Conservation (phyloP, 169 alveolate genomes). For the Eimeria acervulina region DNA sequence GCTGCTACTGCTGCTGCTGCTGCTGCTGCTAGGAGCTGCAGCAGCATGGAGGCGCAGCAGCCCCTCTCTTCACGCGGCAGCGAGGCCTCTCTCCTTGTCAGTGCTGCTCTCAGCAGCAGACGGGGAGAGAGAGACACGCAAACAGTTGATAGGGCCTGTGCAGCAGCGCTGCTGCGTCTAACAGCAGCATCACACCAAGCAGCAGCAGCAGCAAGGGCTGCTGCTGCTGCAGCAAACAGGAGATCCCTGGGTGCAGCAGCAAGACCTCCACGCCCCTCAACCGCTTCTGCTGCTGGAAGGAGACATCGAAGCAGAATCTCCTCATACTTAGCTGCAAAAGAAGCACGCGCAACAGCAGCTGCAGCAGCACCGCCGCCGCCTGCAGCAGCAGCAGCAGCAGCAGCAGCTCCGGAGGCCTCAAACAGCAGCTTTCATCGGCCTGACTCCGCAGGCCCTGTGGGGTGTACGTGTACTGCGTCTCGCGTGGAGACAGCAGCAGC, state of each 20-base stretch:
- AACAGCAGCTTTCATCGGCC: neutral
- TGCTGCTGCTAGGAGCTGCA: no score
- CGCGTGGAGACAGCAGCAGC: neutral
- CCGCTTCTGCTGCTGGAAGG: slow-evolving; percentile 13
- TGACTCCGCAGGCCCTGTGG: slow-evolving; percentile 9
- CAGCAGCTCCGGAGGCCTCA: neutral
- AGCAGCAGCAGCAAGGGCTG: no score
- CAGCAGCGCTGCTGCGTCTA: slow-evolving; percentile 17
- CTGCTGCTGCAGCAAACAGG: no score
- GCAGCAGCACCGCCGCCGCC: no score
- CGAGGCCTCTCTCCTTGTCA: neutral
- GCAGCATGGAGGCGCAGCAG: slow-evolving; percentile 12
- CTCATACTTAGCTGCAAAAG: neutral
- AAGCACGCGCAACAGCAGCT: no score
- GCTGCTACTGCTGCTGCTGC: no score
- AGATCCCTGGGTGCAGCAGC: slow-evolving; percentile 7
- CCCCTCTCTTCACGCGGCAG: neutral
- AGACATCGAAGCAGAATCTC: neutral
- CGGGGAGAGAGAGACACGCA: neutral
- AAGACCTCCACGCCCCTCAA: slow-evolving; percentile 22
- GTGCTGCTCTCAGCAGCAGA: neutral
- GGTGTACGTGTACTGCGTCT: neutral
- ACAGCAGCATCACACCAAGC: neutral
- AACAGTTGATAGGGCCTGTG: neutral
- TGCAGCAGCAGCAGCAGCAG: no score